Evolutionary conservation across 805 yeast genomes (phyloP), one percentile per base, ranked within the genome.

Genomic region (Yamadazyma phyllophila): DNA sequence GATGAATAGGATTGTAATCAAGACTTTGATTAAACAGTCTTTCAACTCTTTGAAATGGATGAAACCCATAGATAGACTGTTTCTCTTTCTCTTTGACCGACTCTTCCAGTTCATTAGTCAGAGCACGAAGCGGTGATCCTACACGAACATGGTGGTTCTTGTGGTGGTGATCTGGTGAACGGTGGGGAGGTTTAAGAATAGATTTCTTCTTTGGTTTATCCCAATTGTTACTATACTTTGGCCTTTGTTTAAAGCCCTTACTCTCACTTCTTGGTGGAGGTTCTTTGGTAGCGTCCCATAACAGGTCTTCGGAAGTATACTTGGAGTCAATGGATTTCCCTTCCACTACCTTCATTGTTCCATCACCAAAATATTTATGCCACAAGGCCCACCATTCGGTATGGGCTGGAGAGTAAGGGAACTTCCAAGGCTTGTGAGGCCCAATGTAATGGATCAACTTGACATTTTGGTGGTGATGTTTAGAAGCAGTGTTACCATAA

Each of bases 361-460:
- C 40, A 8, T 24, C 29, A 27, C 35, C 45, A 31, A 65, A 71
- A 44, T 60, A 57, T 9, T 57, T 56, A 29, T 53, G 51, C 75
- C 74, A 71, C 12, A 56, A 54, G 14, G 51, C 50, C 77, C 77
- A 72, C 77, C 77, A 72, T 38, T 50, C 56, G 29, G 49, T 50
- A 45, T 61, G 63, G 24, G 60, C 36, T 5, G 54, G 55, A 6
- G 54, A 37, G 6, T 57, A 41, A 14, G 51, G 38, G 31, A 50
- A 46, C 10, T 53, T 68, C 83, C 87, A 79, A 0, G 88, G 88
- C 54, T 83, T 83, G 11, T 56, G 53, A 3, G 76, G 66, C 0
- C 92, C 92, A 50, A 86, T 85, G 56, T 77, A 86, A 60, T 86
- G 94, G 7, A 83, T 65, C 36, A 82, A 62, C 39, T 78, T 81